Base-by-base conservation (phyloP, 108 stramenopile species). In the Skeletonema grethae region DNA sequence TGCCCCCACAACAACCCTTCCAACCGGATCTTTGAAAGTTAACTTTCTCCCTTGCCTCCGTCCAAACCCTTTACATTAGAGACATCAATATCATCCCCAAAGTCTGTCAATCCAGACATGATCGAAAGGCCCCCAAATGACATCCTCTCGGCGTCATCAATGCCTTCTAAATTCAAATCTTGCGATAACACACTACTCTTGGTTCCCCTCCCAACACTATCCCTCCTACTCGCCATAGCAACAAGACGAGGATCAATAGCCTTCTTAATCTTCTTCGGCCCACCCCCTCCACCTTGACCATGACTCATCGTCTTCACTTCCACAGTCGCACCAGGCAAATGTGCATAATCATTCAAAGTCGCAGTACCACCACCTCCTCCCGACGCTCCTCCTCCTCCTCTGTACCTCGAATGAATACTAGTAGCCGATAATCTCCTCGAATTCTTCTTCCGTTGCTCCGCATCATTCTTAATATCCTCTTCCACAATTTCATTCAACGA, bases 101-200 rank as follows among this genome's bases (percentile, higher is more conserved):
- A 79, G 61, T 72, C 70, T 1, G 78, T 66, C 58, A 79, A 55
- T 61, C 71, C 78, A 10, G 78, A 79, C 78, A 79, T 72, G 20
- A 70, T 20, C 72, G 50, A 79, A 70, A 72, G 56, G 35, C 67
- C 67, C 18, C 75, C 75, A 62, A 79, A 72, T 43, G 78, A 79
- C 71, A 79, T 70, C 56, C 78, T 79, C 7, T 58, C 58, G 39
- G 60, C 59, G 53, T 66, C 65, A 34, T 73, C 72, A 1, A 57
- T 25, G 46, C 41, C 62, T 18, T 73, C 72, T 0, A 73, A 45
- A 55, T 65, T 41, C 12, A 73, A 41, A 63, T 65, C 64, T 28
- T 24, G 65, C 1, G 72, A 73, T 63, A 73, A 34, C 38, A 62
- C 18, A 29, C 68, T 64, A 62, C 38, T 43, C 66, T 71, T 79